A percentile compares a stretch with the other conserved stretches of the same genome.
These are phyloP conservation scores for Albatrellus sp. DNA, from an alignment of 1,284 basidiomycete species.

Conservation along the genomic window DNA sequence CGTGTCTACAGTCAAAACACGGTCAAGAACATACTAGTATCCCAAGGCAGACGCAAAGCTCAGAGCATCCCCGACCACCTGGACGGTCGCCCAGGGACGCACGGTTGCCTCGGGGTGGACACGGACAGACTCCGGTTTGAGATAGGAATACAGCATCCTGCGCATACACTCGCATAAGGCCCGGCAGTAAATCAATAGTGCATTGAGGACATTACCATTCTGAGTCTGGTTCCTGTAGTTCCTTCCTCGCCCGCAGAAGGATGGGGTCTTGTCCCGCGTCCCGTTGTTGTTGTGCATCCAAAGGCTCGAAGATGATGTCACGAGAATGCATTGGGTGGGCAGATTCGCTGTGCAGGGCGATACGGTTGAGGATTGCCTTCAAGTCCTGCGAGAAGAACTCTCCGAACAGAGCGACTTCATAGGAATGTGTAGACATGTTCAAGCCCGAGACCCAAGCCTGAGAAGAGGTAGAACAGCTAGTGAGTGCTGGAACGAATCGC, in stretches of 20 bases:
- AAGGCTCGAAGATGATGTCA: slow-evolving; percentile 65
- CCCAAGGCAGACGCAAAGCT: slow-evolving; percentile 68
- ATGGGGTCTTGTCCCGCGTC: slow-evolving; percentile 53
- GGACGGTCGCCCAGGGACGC: slow-evolving; percentile 65
- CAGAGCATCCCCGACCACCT: slow-evolving; percentile 64
- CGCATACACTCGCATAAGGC: not conserved
- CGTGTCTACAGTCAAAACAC: slow-evolving; percentile 1
- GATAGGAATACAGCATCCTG: slow-evolving; percentile 64
- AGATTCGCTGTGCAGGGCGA: slow-evolving; percentile 66
- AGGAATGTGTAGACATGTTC: slow-evolving; percentile 28
- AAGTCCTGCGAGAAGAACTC: slow-evolving; percentile 44
- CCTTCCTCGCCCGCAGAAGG: slow-evolving; percentile 59
- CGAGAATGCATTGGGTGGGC: slow-evolving; percentile 55
- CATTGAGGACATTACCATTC: slow-evolving; percentile 36
- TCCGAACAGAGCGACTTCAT: slow-evolving; percentile 69
- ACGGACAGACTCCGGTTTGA: slow-evolving; percentile 66
- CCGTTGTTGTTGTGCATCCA: slow-evolving; percentile 47
- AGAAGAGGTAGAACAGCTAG: not conserved
- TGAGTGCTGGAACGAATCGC: no score
- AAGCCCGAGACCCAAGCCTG: not conserved
- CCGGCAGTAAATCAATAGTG: not conserved
- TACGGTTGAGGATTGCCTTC: slow-evolving; percentile 58
- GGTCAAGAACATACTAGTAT: slow-evolving; percentile 38
- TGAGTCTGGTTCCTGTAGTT: slow-evolving; percentile 42
- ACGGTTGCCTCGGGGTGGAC: slow-evolving; percentile 74